Evolutionary conservation across 2,329 filamentous ascomycete species (phyloP).

Genomic region (Helminthosporium solani): DNA sequence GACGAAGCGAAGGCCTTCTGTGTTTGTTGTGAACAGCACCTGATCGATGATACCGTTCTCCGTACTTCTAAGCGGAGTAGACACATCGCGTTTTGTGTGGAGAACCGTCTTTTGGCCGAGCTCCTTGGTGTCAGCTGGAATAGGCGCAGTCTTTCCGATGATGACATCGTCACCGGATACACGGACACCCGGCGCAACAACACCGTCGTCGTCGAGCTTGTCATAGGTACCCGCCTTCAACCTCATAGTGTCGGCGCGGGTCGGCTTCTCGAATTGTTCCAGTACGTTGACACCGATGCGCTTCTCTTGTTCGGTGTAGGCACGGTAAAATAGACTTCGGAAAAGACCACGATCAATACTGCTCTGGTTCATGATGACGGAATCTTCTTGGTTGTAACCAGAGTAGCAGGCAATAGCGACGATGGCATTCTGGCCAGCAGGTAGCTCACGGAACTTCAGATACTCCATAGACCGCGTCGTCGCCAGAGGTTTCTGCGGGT

Average conservation of each 20-base stretch:
- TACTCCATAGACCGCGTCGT: conserved; percentile 99
- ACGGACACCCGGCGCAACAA: conserved; percentile 88
- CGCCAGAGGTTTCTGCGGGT: conserved; percentile 94
- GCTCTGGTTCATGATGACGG: conserved; percentile 99
- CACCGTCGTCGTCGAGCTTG: conserved; percentile 95
- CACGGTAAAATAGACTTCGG: conserved; percentile 95
- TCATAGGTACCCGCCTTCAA: conserved; percentile 96
- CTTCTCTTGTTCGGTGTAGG: conserved; percentile 97
- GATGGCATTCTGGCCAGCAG: conserved; percentile 96
- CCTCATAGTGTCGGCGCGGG: conserved; percentile 80
- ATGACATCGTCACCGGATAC: conserved; percentile 98
- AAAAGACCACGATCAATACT: conserved; percentile 97
- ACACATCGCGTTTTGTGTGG: conserved; percentile 93
- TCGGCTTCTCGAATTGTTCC: conserved; percentile 94
- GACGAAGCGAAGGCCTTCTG: conserved; percentile 91
- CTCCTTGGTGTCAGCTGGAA: conserved; percentile 89
- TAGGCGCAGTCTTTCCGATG: conserved; percentile 96
- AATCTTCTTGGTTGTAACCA: conserved; percentile 99
- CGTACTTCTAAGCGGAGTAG: conserved; percentile 89
- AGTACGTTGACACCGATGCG: conserved; percentile 89
- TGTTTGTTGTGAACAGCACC: conserved; percentile 90
- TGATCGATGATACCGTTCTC: conserved; percentile 96
- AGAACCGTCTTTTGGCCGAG: conserved; percentile 86
- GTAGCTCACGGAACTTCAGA: conserved; percentile 94
- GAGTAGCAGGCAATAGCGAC: conserved; percentile 97